Percentiles rank a stretch among this genome's conserved stretches.
Conservation (phyloP, 192 early-diverging fungal species). For the Backusella circina region DNA sequence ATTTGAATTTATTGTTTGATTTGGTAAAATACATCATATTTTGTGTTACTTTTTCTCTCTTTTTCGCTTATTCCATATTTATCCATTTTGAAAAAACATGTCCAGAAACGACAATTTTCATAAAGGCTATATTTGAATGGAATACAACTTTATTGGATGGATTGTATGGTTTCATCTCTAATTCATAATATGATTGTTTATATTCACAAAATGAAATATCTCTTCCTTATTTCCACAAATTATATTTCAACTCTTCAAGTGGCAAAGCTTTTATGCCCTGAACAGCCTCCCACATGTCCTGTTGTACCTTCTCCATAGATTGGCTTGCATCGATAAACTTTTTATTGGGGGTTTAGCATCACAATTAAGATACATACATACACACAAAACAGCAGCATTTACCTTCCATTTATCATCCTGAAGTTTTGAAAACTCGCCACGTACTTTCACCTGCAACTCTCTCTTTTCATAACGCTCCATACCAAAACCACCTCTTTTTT, state of each 20-base stretch:
- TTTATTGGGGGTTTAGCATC: neutral
- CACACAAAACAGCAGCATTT: neutral
- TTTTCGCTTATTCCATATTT: neutral
- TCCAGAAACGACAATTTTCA: too few species aligned
- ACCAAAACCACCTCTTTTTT: constrained; percentile 82
- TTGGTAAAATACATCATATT: neutral
- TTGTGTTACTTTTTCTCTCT: neutral
- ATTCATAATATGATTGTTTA: too few species aligned
- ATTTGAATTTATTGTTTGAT: neutral
- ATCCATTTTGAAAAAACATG: neutral
- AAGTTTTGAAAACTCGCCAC: constrained; percentile 63
- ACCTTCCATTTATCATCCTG: constrained; percentile 45
- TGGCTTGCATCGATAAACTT: constrained; percentile 22
- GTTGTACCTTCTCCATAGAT: constrained; percentile 11
- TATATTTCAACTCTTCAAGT: neutral
- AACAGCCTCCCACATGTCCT: constrained; percentile 7
- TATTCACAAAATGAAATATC: too few species aligned
- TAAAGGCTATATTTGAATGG: too few species aligned
- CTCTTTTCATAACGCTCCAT: constrained; percentile 88
- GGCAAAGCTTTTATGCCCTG: neutral
- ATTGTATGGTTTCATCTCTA: too few species aligned
- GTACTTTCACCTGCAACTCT: constrained; percentile 79
- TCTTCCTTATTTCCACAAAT: constrained; percentile 5
- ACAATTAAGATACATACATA: neutral
- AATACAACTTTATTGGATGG: too few species aligned